phyloP scores from a whole-genome alignment of 305 asterid species.

The Andrographis paniculata region DNA sequence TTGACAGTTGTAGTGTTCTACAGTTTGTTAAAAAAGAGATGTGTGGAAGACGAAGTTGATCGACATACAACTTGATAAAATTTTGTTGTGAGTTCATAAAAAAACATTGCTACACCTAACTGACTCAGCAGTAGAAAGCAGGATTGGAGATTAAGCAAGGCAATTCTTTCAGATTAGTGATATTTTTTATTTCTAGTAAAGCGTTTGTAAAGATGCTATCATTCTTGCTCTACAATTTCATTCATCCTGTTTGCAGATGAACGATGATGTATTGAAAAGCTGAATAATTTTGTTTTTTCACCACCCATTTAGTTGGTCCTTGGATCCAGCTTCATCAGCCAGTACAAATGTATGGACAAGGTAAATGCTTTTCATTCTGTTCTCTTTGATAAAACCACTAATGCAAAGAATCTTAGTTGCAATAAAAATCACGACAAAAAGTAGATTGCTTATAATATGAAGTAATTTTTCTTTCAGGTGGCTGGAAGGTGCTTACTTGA shows the following conservation, averaged over 20 bases:
- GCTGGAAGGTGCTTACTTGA: conserved; percentile 51
- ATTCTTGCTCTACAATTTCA: background rate
- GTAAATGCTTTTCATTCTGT: too few species aligned
- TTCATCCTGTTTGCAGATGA: conserved; percentile 2
- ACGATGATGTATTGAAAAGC: conserved; percentile 7
- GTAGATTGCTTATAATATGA: background rate
- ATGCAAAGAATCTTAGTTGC: background rate
- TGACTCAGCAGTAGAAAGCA: background rate
- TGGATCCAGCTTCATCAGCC: conserved; percentile 14
- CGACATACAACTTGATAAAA: too few species aligned
- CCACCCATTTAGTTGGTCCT: conserved; percentile 7
- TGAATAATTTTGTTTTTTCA: conserved; percentile 2
- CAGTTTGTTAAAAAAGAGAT: too few species aligned
- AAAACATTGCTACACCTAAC: background rate
- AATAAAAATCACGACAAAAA: conserved; percentile 1
- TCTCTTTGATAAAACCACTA: background rate
- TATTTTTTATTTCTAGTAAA: too few species aligned
- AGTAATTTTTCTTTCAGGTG: conserved; percentile 5
- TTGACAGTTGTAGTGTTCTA: too few species aligned
- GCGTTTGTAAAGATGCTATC: too few species aligned
- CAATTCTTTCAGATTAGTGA: too few species aligned
- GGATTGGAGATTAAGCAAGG: too few species aligned
- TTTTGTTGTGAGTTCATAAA: background rate
- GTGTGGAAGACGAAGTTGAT: too few species aligned
- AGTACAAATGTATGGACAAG: background rate